phyloP scores from a whole-genome alignment of 352 stramenopile species.

The Globisporangium cystogenes region DNA sequence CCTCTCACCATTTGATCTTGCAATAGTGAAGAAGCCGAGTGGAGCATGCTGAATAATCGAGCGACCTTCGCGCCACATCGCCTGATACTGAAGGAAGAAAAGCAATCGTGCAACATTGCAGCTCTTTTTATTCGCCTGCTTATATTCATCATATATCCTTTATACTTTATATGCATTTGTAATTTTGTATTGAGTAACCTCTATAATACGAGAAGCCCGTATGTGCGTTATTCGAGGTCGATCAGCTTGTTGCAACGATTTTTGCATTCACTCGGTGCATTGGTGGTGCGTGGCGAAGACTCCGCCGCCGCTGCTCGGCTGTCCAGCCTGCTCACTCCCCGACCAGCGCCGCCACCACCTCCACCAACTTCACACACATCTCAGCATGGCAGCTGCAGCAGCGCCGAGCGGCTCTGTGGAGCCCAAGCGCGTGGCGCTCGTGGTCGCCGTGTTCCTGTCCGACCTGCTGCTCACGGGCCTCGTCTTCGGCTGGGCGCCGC shows the following conservation, averaged over 20 bases:
- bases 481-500: constrained; percentile 83
- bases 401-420: constrained; percentile 13
- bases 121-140: too few relatives aligned
- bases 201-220: too few relatives aligned
- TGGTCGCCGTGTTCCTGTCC: constrained; percentile 61
- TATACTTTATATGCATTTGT: neutral
- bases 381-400: too few relatives aligned
- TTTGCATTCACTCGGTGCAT: constrained; percentile 8
- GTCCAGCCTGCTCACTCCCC: too few relatives aligned
- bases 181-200: too few relatives aligned
- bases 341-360: too few relatives aligned
- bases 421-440: constrained; percentile 49
- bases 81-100: too few relatives aligned
- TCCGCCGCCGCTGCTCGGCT: too few relatives aligned
- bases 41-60: neutral
- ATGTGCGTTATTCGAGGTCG: neutral
- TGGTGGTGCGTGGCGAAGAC: constrained; percentile 10
- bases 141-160: neutral
- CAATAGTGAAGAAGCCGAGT: neutral
- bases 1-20: neutral
- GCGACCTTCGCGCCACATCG: neutral
- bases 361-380: too few relatives aligned
- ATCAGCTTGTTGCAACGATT: neutral
- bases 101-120: too few relatives aligned
- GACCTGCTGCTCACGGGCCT: constrained; percentile 83